phyloP scores from a whole-genome alignment of 2,329 filamentous ascomycete genomes.

The Colletotrichum plurivorum region DNA sequence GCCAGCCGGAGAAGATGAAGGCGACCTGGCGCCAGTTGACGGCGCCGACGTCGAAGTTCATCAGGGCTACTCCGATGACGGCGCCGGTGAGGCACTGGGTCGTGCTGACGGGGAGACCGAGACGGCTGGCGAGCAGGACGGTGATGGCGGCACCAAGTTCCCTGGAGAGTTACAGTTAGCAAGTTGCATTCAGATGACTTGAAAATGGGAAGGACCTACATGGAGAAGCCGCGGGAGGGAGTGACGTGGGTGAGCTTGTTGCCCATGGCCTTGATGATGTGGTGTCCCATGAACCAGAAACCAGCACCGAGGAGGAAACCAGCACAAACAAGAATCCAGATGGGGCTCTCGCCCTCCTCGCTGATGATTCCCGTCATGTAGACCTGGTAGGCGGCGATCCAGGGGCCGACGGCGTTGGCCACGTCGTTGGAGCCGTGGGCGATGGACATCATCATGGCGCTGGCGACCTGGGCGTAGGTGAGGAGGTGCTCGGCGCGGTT shows the following conservation, averaged over 20 bases:
- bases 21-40: conserved; percentile 47
- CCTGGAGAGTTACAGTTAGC: conserved; percentile 37
- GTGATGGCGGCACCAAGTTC: conserved; percentile 57
- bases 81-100: conserved; percentile 47
- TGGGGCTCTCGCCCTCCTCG: conserved; percentile 50
- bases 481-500: conserved; percentile 62
- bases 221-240: conserved; percentile 48
- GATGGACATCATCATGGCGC: conserved; percentile 58
- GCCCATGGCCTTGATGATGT: conserved; percentile 56
- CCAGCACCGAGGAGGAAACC: conserved; percentile 55
- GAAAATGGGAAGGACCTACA: not conserved
- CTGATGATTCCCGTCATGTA: conserved; percentile 49
- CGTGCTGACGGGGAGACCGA: conserved; percentile 46
- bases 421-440: conserved; percentile 61
- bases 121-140: conserved; percentile 43
- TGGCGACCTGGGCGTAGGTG: conserved; percentile 59
- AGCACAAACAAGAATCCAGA: conserved; percentile 55
- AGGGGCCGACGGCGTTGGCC: conserved; percentile 58
- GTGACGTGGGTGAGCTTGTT: conserved; percentile 58
- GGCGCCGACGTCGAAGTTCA: conserved; percentile 43
- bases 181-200: not conserved
- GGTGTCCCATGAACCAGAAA: conserved; percentile 57
- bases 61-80: conserved; percentile 45
- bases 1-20: conserved; percentile 47
- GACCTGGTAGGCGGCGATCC: conserved; percentile 53